These are phyloP conservation scores for Coprinellus aureogranulatus DNA, from an alignment of 768 basidiomycete species.

Conservation along the genomic window DNA sequence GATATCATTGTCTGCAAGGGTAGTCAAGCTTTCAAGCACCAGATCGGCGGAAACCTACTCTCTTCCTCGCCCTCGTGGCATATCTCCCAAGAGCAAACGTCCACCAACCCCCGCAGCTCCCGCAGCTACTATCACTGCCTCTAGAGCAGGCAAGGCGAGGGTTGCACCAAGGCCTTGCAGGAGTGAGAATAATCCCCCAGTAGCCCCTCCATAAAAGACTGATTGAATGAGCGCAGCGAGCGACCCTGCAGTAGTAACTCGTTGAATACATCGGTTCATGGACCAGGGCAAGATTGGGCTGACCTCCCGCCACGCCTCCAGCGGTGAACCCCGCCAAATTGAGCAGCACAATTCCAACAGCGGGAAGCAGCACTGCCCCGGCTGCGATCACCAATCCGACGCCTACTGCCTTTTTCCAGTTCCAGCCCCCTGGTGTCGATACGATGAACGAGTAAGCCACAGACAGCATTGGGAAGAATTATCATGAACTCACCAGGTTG, in stretches of 20 bases:
- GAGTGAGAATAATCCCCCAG: conserved; percentile 5
- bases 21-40: too few species aligned
- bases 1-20: too few species aligned
- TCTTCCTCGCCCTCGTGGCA: too few species aligned
- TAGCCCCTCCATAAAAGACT: conserved; percentile 4
- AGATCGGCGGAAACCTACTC: too few species aligned
- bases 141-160: not conserved
- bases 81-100: too few species aligned
- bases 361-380: not conserved
- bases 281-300: too few species aligned
- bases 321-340: not conserved
- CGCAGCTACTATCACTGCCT: too few species aligned
- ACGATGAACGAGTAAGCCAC: not conserved
- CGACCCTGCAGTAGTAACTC: conserved; percentile 3
- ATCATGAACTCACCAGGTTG: too few species aligned
- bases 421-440: not conserved
- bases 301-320: not conserved
- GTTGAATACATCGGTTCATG: too few species aligned
- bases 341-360: not conserved
- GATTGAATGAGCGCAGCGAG: conserved; percentile 2
- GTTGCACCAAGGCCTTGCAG: conserved; percentile 5
- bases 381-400: not conserved
- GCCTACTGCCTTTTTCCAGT: not conserved
- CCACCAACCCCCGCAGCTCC: too few species aligned
- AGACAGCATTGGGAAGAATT: too few species aligned